Conservation (phyloP, 495 filamentous ascomycete species). For the Podospora pseudoanserina region DNA sequence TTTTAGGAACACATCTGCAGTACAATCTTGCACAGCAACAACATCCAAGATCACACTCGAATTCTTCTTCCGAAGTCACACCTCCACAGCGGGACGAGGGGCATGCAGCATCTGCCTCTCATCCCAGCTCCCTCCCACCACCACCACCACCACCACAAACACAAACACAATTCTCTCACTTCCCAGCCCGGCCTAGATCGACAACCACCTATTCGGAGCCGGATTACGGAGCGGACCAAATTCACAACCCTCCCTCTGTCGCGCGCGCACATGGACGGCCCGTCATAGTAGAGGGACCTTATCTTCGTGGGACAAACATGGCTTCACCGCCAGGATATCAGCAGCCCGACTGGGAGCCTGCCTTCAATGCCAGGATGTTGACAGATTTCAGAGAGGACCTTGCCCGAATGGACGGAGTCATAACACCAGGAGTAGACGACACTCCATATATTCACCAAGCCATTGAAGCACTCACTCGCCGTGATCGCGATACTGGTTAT, state of each 20-base stretch:
- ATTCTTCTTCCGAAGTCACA: constrained; percentile 15
- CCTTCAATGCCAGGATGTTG: constrained; percentile 30
- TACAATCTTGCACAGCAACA: constrained; percentile 2
- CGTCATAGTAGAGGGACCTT: constrained; percentile 29
- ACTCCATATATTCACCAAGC: constrained; percentile 47
- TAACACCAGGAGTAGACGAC: constrained; percentile 49
- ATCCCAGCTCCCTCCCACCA: background rate
- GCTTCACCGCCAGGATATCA: constrained; percentile 9
- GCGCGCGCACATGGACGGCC: constrained; percentile 31
- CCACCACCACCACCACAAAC: constrained; percentile 21
- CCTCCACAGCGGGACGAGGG: constrained; percentile 8
- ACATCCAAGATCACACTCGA: background rate
- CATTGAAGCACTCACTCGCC: constrained; percentile 42
- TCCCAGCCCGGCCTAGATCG: constrained; percentile 2
- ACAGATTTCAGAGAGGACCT: constrained; percentile 44
- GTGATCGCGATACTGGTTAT: constrained; percentile 31
- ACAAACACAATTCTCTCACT: constrained; percentile 29
- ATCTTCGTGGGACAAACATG: constrained; percentile 24
- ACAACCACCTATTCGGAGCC: constrained; percentile 30
- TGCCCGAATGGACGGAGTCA: constrained; percentile 40
- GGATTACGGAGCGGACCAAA: constrained; percentile 34
- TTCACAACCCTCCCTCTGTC: constrained; percentile 29
- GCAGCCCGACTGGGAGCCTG: constrained; percentile 29
- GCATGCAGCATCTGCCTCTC: constrained; percentile 24
- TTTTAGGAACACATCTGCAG: constrained; percentile 16